Base-by-base conservation (phyloP, 2,329 filamentous ascomycete species). In the Metarhizium brunneum region DNA sequence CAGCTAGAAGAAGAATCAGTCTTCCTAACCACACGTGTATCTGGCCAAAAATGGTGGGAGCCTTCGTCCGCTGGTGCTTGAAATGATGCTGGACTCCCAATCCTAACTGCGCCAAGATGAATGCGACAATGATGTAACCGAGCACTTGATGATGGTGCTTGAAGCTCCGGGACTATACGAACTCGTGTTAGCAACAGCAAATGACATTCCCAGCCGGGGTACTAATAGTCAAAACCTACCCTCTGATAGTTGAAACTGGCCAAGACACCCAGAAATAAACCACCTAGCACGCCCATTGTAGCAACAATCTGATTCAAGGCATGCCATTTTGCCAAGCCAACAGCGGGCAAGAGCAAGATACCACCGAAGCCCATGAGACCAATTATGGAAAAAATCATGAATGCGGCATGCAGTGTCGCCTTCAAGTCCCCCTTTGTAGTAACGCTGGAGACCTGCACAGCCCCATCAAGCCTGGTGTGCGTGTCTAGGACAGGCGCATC, bases 21-120 rank as follows among this genome's bases (percentile, higher is more conserved):
- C 82, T 76, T 2, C 83, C 83, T 3, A 83, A 68, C 76, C 81
- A 82, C 20, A 80, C 67, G 66, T 86, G 83, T 29, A 79, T 69
- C 18, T 71, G 76, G 53, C 78, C 74, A 38, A 82, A 72, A 60
- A 74, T 73, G 30, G 80, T 80, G 1, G 77, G 67, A 25, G 72
- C 57, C 55, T 76, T 69, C 2, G 77, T 81, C 64, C 73, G 70
- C 62, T 75, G 78, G 65, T 73, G 82, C 42, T 77, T 71, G 50
- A 73, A 70, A 61, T 85, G 82, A 60, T 84, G 79, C 55, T 82
- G 60, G 58, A 79, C 71, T 32, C 83, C 83, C 14, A 85, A 65
- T 2, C 70, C 66, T 57, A 82, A 77, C 61, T 85, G 81, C 5
- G 64, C 69, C 16, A 85, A 65, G 53, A 84, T 67, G 52, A 78